A percentile compares a stretch with the other conserved stretches of the same genome.
These are phyloP conservation scores for Coelastrella sp. DNA, from an alignment of 139 green algal species.

Conservation along the genomic window DNA sequence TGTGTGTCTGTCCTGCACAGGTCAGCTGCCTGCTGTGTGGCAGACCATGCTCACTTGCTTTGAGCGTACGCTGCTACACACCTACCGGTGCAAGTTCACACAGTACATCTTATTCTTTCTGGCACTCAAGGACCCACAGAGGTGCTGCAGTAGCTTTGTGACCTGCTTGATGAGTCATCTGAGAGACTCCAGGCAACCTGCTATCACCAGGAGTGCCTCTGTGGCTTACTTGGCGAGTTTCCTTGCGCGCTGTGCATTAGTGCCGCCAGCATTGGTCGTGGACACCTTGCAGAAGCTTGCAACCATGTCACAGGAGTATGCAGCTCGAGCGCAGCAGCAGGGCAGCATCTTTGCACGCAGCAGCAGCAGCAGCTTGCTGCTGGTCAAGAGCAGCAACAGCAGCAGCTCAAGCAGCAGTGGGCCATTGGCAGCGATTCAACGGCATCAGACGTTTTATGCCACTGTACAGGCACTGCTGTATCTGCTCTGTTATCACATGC, in stretches of 20 bases:
- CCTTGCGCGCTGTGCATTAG: slow-evolving; percentile 79
- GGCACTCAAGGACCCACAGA: slow-evolving; percentile 49
- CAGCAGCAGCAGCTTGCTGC: slow-evolving; percentile 37
- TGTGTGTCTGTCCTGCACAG: slow-evolving; percentile 8
- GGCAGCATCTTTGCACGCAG: neutral
- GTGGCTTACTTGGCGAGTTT: slow-evolving; percentile 92
- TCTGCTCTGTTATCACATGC: slow-evolving; percentile 91
- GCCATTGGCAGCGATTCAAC: slow-evolving; percentile 21
- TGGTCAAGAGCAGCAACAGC: slow-evolving; percentile 13
- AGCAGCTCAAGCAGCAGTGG: neutral
- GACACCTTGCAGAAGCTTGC: slow-evolving; percentile 58
- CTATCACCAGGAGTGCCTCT: slow-evolving; percentile 75
- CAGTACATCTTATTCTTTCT: slow-evolving; percentile 89
- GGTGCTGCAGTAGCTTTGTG: slow-evolving; percentile 66
- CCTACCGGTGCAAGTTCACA: slow-evolving; percentile 92
- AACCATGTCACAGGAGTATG: slow-evolving; percentile 51
- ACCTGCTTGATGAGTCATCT: slow-evolving; percentile 69
- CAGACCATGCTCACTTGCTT: slow-evolving; percentile 77
- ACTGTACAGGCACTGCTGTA: slow-evolving; percentile 88
- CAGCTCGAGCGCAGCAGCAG: slow-evolving; percentile 5
- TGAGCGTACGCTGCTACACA: slow-evolving; percentile 81
- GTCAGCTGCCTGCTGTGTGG: slow-evolving; percentile 62
- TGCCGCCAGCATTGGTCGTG: slow-evolving; percentile 70
- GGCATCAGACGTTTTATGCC: slow-evolving; percentile 79
- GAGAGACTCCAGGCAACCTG: slow-evolving; percentile 61